Base-by-base conservation (phyloP, 2,329 filamentous ascomycete genomes). In the Bertia moriformis region DNA sequence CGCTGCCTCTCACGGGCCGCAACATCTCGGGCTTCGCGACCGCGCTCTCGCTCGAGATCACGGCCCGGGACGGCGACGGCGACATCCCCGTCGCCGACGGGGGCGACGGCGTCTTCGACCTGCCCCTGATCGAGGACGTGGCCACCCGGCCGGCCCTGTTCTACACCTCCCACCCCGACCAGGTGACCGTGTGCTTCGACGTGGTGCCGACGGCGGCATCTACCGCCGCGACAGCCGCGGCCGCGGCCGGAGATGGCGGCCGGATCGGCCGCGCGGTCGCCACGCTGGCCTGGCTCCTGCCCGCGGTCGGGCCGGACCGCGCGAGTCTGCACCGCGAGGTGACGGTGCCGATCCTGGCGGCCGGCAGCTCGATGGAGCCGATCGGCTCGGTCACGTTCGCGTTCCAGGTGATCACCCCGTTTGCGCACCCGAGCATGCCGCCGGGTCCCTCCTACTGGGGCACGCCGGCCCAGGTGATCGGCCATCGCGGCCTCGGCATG, bases 341-440 rank as follows among this genome's bases (percentile, higher is more conserved):
- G 27, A 89, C 83, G 43, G 83, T 98, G 7, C 91, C 91, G 0
- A 91, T 98, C 44, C 71, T 96, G 51, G 83, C 83, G 20, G 78
- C 79, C 24, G 84, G 72, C 43, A n/a, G n/a, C n/a, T n/a, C n/a
- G n/a, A 63, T 96, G 22, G 89, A 96, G 43, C 79, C 96, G 7
- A 95, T 98, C 47, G 93, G 91, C 14, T 78, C 81, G 0, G 84
- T 98, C 47, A 94, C 93, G 51, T 98, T 98, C 67, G 95, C 95
- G 57, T 96, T 96, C 55, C 63, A 94, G 20, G 74, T 96, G 51
- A 87, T 98, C 49, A 96, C 86, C 1, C 89, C 91, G 0, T 98
- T 98, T 60, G 73, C 78, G 14, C 91, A 96, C 55, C 85, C 86
- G 4, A 93, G 93, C 43, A 91, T 98, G 46, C 91, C 82, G 1